Evolutionary conservation across 345 rosid species (phyloP).

Genomic region (Eucalyptus polyanthemos): DNA sequence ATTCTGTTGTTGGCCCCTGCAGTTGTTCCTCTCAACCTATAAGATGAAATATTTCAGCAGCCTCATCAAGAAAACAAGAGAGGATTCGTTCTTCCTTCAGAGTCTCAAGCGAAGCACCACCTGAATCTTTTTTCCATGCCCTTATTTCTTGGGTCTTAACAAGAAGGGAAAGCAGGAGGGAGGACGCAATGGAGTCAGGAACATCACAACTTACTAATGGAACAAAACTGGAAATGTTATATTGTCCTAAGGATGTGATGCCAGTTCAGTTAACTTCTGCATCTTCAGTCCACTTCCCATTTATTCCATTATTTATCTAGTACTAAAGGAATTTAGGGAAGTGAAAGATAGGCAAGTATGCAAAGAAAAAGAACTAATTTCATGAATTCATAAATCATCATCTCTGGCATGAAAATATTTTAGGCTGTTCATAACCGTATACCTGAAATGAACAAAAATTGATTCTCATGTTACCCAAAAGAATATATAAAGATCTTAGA

Average conservation of each 20-base stretch:
- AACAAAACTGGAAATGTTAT: not conserved
- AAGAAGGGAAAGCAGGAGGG: not conserved
- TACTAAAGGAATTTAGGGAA: not conserved
- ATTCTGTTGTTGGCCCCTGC: slow-evolving; percentile 79
- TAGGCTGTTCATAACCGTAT: not conserved
- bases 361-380: not conserved
- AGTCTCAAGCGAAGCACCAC: not conserved
- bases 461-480: not conserved
- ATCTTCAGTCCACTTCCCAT: not conserved
- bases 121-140: not conserved
- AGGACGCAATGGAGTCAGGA: not conserved
- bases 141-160: not conserved
- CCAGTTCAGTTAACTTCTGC: not conserved
- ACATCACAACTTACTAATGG: not conserved
- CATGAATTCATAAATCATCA: not conserved
- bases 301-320: not conserved
- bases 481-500: not conserved
- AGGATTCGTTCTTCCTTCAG: not conserved
- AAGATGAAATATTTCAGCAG: not conserved
- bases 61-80: not conserved
- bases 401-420: not conserved
- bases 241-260: not conserved
- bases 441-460: not conserved
- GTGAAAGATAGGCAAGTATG: not conserved
- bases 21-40: slow-evolving; percentile 72